phyloP scores from a whole-genome alignment of 768 basidiomycete genomes.

The Paxillus ammoniavirescens region DNA sequence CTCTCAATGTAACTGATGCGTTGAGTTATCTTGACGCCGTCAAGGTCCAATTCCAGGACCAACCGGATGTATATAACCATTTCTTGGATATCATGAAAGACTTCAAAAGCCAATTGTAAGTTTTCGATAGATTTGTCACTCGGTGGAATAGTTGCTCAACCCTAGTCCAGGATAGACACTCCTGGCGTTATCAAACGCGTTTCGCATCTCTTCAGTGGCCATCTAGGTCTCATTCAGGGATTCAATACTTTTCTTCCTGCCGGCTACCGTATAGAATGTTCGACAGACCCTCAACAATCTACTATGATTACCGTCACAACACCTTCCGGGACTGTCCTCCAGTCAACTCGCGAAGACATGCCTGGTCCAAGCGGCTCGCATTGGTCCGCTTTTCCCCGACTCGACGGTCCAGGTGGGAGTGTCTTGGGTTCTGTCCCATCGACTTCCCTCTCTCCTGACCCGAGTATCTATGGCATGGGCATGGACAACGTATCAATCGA shows the following conservation, averaged over 20 bases:
- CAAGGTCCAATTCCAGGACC: constrained; percentile 56
- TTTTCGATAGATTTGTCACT: constrained; percentile 1
- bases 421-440: constrained; percentile 3
- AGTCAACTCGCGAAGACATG: constrained; percentile 49
- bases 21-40: constrained; percentile 64
- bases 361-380: constrained; percentile 36
- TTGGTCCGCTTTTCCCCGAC: constrained; percentile 34
- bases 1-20: constrained; percentile 61
- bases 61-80: constrained; percentile 61
- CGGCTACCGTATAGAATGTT: constrained; percentile 91
- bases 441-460: constrained; percentile 15
- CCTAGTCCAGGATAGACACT: constrained; percentile 78
- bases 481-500: constrained; percentile 53
- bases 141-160: background rate
- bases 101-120: constrained; percentile 63
- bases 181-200: constrained; percentile 97
- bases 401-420: constrained; percentile 12
- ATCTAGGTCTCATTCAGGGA: constrained; percentile 89
- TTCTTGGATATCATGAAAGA: constrained; percentile 76
- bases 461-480: constrained; percentile 27
- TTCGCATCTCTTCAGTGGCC: constrained; percentile 87
- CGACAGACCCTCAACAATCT: constrained; percentile 58
- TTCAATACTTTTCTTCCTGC: constrained; percentile 97
- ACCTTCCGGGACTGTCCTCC: constrained; percentile 62
- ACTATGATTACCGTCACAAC: constrained; percentile 77